Evolutionary conservation across 2,329 filamentous ascomycete species (phyloP).

Genomic region (Diaporthe sp.): DNA sequence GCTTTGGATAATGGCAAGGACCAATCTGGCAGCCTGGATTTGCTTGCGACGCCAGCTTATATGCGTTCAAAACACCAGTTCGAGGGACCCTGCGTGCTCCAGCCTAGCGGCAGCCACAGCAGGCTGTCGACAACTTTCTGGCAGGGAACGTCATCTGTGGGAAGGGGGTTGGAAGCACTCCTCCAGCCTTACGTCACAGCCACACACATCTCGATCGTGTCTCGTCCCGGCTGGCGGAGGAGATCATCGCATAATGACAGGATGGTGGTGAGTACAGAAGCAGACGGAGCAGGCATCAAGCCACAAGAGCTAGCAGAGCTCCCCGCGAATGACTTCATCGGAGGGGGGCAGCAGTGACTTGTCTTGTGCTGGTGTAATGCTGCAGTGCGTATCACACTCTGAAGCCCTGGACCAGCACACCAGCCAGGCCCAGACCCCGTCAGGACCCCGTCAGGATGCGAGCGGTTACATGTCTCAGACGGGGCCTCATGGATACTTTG

Average conservation of each 20-base stretch:
- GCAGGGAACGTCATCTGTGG: slow-evolving; percentile 41
- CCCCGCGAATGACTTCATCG: slow-evolving; percentile 43
- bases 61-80: slow-evolving; percentile 29
- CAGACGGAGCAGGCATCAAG: slow-evolving; percentile 34
- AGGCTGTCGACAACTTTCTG: slow-evolving; percentile 31
- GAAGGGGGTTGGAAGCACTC: background rate
- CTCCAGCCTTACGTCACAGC: slow-evolving; percentile 41
- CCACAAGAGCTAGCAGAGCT: slow-evolving; percentile 27
- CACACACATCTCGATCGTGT: slow-evolving; percentile 42
- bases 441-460: slow-evolving; percentile 7
- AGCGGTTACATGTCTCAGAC: slow-evolving; percentile 33
- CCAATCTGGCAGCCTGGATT: slow-evolving; percentile 17
- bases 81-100: slow-evolving; percentile 26
- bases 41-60: slow-evolving; percentile 41
- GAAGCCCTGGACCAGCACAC: background rate
- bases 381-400: slow-evolving; percentile 23
- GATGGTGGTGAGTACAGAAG: slow-evolving; percentile 25
- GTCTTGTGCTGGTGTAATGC: slow-evolving; percentile 32
- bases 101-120: background rate
- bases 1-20: slow-evolving; percentile 13
- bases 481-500: slow-evolving; percentile 17
- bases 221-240: background rate
- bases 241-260: slow-evolving; percentile 33
- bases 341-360: background rate
- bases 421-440: slow-evolving; percentile 10